Evolutionary conservation across 192 early-diverging fungal species (phyloP), one percentile per base, ranked within the genome.

Genomic region (Backusella liffmaniae): DNA sequence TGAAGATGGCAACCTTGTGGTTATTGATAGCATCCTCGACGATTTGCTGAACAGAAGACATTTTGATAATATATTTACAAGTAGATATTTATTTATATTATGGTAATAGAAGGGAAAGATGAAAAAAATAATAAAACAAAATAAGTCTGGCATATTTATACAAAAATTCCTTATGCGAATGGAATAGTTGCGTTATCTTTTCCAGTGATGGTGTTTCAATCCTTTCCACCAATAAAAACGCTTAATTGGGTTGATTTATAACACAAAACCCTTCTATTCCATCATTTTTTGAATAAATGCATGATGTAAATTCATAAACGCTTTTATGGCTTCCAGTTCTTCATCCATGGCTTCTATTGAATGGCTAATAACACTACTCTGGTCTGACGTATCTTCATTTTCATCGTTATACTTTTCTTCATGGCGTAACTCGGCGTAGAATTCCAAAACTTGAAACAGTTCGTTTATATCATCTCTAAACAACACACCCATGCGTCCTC

Each of bases 1-100:
- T 91, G 85, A 95, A 96, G 53, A 96, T 88, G 76, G 83, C 84
- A 56, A 90, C 80, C 34, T 65, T 81, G 81, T 89, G 82, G 70
- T 81, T 84, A 53, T 71, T 70, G 56, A 88, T 88, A 73, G 79
- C 67, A 36, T 75, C 72, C 35, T 88, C 84, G 74, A 86, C 80
- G 65, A 81, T 65, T 62, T 79, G 16, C 77, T 83, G 71, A 72
- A 81, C 56, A 10, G 30, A 26, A 37, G 82, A 44, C 76, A 82
- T 83, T 44, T 71, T 15, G 5, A 49, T 16, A 29, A 12, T 62
- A 29, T 62, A 62, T 62, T 23, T 62, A 62, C 26, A 62, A 29
- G 13, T 29, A 62, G 23, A 62, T 29, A 5, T 62, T 29, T 62
- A 59, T 29, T 59, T 51, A n/a, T n/a, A 7, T n/a, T n/a, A 9